These are phyloP conservation scores for Fusarium subtropicale DNA, from an alignment of 2,329 filamentous ascomycete genomes.

Conservation along the genomic window DNA sequence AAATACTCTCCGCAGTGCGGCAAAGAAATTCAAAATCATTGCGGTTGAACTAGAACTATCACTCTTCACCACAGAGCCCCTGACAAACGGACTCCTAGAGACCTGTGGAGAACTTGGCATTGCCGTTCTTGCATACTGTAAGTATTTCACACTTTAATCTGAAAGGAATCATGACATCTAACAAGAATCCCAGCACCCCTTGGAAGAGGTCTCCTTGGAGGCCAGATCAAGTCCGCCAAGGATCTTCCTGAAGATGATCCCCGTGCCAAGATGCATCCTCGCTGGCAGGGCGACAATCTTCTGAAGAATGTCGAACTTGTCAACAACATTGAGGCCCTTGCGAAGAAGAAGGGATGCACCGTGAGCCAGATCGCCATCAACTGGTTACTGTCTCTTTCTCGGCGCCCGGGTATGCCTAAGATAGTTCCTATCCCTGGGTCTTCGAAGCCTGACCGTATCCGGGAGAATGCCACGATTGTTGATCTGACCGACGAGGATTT, in stretches of 20 bases:
- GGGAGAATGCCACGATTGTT: conserved; percentile 69
- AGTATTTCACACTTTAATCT: conserved; percentile 4
- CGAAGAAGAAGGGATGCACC: conserved; percentile 69
- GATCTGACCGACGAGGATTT: conserved; percentile 64
- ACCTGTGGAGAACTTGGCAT: conserved; percentile 72
- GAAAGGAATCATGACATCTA: conserved; percentile 21
- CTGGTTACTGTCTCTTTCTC: conserved; percentile 67
- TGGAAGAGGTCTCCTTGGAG: conserved; percentile 62
- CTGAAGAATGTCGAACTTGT: conserved; percentile 72
- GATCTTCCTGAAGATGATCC: conserved; percentile 68
- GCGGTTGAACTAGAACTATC: conserved; percentile 64
- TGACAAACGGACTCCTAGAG: conserved; percentile 60
- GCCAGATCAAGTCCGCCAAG: conserved; percentile 61
- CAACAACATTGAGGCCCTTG: conserved; percentile 66
- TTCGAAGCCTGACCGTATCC: conserved; percentile 64
- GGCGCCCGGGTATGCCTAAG: conserved; percentile 63
- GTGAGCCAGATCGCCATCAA: conserved; percentile 73
- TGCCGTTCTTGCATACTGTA: conserved; percentile 73
- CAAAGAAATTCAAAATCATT: conserved; percentile 55
- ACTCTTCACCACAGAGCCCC: conserved; percentile 57
- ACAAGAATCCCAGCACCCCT: conserved; percentile 55
- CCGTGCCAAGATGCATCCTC: conserved; percentile 58
- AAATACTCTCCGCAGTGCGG: conserved; percentile 58
- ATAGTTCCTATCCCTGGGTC: conserved; percentile 77
- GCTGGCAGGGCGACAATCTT: conserved; percentile 73